Percentiles rank a stretch among this genome's conserved stretches.
phyloP scores from a whole-genome alignment of 2,329 filamentous ascomycete genomes.

The Calonectria leucothoes region DNA sequence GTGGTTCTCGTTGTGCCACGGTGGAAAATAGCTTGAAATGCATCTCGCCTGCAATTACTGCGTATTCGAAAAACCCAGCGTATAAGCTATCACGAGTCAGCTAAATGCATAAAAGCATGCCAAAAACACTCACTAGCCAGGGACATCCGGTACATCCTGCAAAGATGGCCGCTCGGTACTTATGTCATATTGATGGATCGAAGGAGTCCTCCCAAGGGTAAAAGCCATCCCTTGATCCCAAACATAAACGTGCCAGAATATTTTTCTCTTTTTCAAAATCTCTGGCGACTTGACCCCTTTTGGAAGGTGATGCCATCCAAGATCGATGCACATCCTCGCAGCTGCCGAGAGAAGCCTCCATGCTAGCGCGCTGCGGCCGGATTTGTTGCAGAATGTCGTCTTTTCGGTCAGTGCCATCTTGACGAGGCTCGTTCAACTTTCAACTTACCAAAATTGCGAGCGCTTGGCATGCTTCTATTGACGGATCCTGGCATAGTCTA shows the following conservation, averaged over 20 bases:
- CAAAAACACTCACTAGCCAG: background rate
- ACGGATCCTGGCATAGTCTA: background rate
- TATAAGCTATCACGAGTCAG: background rate
- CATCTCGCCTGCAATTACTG: background rate
- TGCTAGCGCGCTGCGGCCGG: background rate
- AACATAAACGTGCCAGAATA: constrained; percentile 5
- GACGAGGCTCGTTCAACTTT: background rate
- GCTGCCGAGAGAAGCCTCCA: constrained; percentile 4
- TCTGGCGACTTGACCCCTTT: background rate
- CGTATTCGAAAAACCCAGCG: background rate
- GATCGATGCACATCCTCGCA: constrained; percentile 4
- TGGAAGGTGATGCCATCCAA: background rate
- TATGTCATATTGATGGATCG: constrained; percentile 8
- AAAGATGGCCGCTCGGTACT: background rate
- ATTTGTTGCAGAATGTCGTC: constrained; percentile 8
- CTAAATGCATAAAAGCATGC: no score
- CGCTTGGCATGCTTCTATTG: background rate
- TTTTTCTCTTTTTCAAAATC: background rate
- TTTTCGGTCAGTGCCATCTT: background rate
- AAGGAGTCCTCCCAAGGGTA: background rate
- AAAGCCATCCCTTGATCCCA: background rate
- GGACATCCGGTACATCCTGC: background rate
- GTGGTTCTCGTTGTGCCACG: background rate
- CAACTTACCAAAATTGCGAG: background rate
- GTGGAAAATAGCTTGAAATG: background rate